Evolutionary conservation across 129 eudicot species (phyloP).

Genomic region (Centrapalus pauciflorus): DNA sequence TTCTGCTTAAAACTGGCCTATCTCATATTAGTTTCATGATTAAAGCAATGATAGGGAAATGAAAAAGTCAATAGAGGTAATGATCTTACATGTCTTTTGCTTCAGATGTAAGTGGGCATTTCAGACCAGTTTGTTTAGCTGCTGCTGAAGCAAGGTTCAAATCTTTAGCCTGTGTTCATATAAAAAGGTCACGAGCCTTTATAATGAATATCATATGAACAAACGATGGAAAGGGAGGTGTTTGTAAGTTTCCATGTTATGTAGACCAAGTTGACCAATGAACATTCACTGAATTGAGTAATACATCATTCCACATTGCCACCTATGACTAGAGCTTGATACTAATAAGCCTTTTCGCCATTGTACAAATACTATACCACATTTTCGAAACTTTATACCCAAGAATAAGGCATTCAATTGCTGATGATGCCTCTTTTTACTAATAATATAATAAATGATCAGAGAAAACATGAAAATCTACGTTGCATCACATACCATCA

Average conservation of each 20-base stretch:
- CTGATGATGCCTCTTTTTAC: too few relatives aligned
- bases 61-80: background rate
- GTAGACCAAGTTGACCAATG: too few relatives aligned
- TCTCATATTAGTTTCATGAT: background rate
- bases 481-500: conserved; percentile 54
- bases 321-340: too few relatives aligned
- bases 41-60: background rate
- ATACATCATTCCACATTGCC: too few relatives aligned
- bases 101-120: conserved; percentile 57
- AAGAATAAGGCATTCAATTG: too few relatives aligned
- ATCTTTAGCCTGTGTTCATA: conserved; percentile 75
- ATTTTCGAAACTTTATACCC: too few relatives aligned
- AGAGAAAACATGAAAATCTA: background rate
- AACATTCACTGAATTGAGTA: too few relatives aligned
- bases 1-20: background rate
- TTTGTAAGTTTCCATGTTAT: too few relatives aligned
- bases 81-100: conserved; percentile 63
- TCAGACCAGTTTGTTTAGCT: conserved; percentile 61
- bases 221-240: background rate
- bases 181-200: background rate
- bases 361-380: too few relatives aligned
- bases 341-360: too few relatives aligned
- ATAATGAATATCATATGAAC: background rate
- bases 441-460: background rate
- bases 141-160: conserved; percentile 70